phyloP scores from a whole-genome alignment of 2,329 filamentous ascomycete genomes.

The Neopestalotiopsis rosae region DNA sequence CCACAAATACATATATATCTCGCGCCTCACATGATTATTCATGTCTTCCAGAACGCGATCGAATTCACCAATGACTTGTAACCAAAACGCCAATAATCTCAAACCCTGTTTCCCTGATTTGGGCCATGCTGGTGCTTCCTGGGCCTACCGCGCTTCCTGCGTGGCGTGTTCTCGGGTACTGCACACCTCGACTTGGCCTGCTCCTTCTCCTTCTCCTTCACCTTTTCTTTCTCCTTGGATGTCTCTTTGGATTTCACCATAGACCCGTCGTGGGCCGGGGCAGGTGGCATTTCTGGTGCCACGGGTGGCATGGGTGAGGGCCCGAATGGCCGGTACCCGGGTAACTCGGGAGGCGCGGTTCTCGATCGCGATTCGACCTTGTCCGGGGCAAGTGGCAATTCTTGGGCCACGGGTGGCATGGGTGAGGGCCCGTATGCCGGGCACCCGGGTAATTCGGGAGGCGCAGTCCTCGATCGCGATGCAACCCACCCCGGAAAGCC shows the following conservation, averaged over 20 bases:
- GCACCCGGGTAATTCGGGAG: too few species aligned
- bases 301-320: background rate
- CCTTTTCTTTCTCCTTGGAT: too few species aligned
- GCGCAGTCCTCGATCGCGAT: too few species aligned
- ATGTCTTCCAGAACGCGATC: background rate
- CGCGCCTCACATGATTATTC: background rate
- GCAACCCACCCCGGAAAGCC: too few species aligned
- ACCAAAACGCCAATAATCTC: constrained; percentile 10
- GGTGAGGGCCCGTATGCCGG: background rate
- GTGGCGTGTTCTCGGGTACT: background rate
- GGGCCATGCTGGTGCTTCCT: constrained; percentile 9
- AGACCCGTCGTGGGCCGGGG: background rate
- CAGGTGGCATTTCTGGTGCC: background rate
- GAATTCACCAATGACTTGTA: background rate
- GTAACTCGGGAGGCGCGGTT: too few species aligned
- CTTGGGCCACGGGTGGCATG: background rate
- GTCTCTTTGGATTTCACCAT: background rate
- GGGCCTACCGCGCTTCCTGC: constrained; percentile 16
- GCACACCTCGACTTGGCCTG: background rate
- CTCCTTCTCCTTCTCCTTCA: background rate
- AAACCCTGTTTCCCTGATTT: constrained; percentile 6
- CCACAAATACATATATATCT: background rate
- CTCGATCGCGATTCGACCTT: too few species aligned
- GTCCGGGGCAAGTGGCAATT: background rate
- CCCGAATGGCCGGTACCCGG: too few species aligned